Percentiles rank a stretch among this genome's conserved stretches.
Evolutionary conservation across 768 basidiomycete species (phyloP).

Genomic region (Candolleomyces efflorescens): DNA sequence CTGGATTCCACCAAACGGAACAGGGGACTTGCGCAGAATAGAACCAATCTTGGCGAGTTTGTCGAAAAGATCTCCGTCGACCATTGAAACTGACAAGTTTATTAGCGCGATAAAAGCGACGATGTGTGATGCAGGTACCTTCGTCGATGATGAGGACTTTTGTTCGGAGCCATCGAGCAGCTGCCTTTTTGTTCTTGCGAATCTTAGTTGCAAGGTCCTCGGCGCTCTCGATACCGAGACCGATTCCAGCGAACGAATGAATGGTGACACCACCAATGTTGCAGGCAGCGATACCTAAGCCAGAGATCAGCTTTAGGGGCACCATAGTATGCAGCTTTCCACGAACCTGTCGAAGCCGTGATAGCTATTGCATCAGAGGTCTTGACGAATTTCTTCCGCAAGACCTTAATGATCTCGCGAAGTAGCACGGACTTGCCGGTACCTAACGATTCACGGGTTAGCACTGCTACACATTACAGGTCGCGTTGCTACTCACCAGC

Average conservation of each 20-base stretch:
- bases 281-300: constrained; percentile 85
- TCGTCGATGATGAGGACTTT: constrained; percentile 84
- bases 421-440: constrained; percentile 96
- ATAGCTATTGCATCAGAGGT: constrained; percentile 77
- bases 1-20: constrained; percentile 94
- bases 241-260: constrained; percentile 95
- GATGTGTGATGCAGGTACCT: constrained; percentile 35
- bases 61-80: constrained; percentile 91
- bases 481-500: constrained; percentile 66
- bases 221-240: constrained; percentile 66
- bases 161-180: constrained; percentile 75
- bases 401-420: constrained; percentile 79
- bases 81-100: constrained; percentile 82
- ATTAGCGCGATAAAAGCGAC: constrained; percentile 2
- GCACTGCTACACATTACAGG: background rate
- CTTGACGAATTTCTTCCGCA: constrained; percentile 53
- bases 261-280: constrained; percentile 96
- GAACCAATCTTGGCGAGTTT: constrained; percentile 76
- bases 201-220: constrained; percentile 63
- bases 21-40: constrained; percentile 51
- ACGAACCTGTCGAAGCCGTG: constrained; percentile 86
- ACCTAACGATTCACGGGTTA: constrained; percentile 41
- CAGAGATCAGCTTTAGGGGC: background rate
- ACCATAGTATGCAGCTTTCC: background rate
- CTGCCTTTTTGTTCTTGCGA: constrained; percentile 80